Evolutionary conservation across 768 basidiomycete genomes (phyloP), one percentile per base, ranked within the genome.

Genomic region (Clathrus columnatus): DNA sequence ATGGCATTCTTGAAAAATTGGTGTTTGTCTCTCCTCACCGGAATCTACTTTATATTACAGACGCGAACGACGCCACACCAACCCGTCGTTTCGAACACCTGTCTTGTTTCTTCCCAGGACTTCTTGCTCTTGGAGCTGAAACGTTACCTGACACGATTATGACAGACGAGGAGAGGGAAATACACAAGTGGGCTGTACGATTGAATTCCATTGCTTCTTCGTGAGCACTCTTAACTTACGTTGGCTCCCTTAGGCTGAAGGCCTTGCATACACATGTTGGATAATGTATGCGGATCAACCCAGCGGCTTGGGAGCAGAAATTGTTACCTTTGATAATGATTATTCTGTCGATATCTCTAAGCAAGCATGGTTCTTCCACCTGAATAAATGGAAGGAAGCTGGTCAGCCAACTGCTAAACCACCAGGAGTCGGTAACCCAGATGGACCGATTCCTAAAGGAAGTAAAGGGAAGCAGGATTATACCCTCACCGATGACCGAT

Each of bases 101-200:
- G 24, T 81, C 86, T 10, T 88, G 87, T 67, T 90, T 88, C 70
- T 73, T 87, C 48, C 85, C 86, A 0, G 87, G 87, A 16, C 69
- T 88, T 16, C 72, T 90, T 48, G 85, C 87, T 4, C 73, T 90
- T 2, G 87, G 87, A 23, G 84, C 70, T 4, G 76, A 83, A 59
- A 76, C 76, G 10, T 74, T 88, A 48, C 79, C 79, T 23, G 69
- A 84, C 50, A 63, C 63, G 1, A 69, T 84, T 8, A 63, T 69
- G 14, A 65, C 63, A 8, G 78, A 79, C 60, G 73, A 80, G 58
- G 73, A 85, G n/a, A 73, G 73, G 47, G 74, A 84, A n/a, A 64
- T 84, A 26, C 85, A 88, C 63, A 69, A 80, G 51, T 88, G 84
- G 82, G 87, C 83, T 3, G 87, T 27, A 10, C 11, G n/a, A 7